Evolutionary conservation across 2,329 filamentous ascomycete species (phyloP).

Genomic region (Xylariaceae sp.): DNA sequence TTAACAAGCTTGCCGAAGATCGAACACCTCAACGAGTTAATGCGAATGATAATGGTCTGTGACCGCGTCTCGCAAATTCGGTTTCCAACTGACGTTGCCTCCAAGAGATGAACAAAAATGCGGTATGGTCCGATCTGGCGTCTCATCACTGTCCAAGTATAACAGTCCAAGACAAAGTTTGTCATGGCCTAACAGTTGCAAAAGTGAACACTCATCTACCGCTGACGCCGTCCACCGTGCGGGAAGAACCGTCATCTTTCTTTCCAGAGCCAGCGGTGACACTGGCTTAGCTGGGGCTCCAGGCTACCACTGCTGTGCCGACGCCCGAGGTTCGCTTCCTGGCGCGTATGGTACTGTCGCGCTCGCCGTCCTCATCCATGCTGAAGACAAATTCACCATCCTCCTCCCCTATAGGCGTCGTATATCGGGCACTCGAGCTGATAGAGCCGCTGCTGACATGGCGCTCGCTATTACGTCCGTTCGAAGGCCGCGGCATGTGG

Average conservation of each 20-base stretch:
- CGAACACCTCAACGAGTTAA: too few relatives aligned
- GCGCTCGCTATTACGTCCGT: conserved; percentile 45
- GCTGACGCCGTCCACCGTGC: conserved; percentile 25
- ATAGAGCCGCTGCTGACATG: conserved; percentile 58
- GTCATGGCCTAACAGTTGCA: too few relatives aligned
- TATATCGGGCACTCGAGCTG: conserved; percentile 55
- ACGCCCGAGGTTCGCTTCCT: conserved; percentile 47
- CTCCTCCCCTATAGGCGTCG: conserved; percentile 62
- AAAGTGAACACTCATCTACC: conserved; percentile 17
- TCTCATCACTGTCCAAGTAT: too few relatives aligned
- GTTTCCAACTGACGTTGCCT: too few relatives aligned
- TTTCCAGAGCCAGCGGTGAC: conserved; percentile 23
- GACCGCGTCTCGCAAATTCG: too few relatives aligned
- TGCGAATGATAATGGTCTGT: too few relatives aligned
- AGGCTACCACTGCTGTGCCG: conserved; percentile 22
- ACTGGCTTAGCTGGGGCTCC: conserved; percentile 30
- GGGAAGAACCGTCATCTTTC: conserved; percentile 23
- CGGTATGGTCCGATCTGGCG: too few relatives aligned
- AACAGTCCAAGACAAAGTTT: too few relatives aligned
- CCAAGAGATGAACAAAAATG: too few relatives aligned
- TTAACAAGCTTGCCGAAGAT: too few relatives aligned
- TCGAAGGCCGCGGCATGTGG: conserved; percentile 36
- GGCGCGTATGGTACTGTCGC: conserved; percentile 38
- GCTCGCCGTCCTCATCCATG: conserved; percentile 60
- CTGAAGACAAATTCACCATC: conserved; percentile 60